Evolutionary conservation across 768 basidiomycete genomes (phyloP), one percentile per base, ranked within the genome.

Genomic region (Termitomyces sp.): DNA sequence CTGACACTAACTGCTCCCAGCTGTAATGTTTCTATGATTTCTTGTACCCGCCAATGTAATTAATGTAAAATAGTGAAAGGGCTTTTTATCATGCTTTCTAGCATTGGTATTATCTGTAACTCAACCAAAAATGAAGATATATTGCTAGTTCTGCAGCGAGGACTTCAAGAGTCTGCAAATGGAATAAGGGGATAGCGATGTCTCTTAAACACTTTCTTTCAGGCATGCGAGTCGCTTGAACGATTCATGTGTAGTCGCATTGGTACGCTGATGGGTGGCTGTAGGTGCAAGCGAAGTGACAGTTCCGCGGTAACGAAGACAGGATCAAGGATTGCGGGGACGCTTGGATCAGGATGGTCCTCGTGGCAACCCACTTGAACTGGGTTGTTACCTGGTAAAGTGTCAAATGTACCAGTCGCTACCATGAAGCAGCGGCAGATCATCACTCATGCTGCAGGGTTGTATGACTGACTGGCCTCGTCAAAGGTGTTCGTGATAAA

Each of bases 401-500:
- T 50, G 13, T 60, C 60, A 29, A 66, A 43, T 24, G 61, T 62
- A 22, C 59, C 61, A 12, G 54, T 61, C 14, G 53, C 60, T 61
- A 32, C 26, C 13, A 46, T 13, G 2, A 13, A 32, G 12, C n/a
- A 16, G 4, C 13, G 6, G 9, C 18, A 47, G 46, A 9, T 47
- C 46, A 20, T 20, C n/a, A 31, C 18, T n/a, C n/a, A n/a, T n/a
- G 31, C 29, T 1, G 9, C 18, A 31, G 29, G 9, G 14, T 14
- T 43, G 7, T 13, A 47, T 32, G n/a, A 9, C 71, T 12, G 58
- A 76, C 75, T 64, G 43, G 53, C 56, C 65, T 77, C 76, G 26
- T 72, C 64, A 24, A 76, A 62, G 2, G 67, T 69, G 50, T 68
- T 62, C 32, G 72, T 73, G 55, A 74, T 70, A 48, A 61, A 66